Evolutionary conservation across 73 alveolate genomes (phyloP).

Genomic region (Blepharisma stoltei): DNA sequence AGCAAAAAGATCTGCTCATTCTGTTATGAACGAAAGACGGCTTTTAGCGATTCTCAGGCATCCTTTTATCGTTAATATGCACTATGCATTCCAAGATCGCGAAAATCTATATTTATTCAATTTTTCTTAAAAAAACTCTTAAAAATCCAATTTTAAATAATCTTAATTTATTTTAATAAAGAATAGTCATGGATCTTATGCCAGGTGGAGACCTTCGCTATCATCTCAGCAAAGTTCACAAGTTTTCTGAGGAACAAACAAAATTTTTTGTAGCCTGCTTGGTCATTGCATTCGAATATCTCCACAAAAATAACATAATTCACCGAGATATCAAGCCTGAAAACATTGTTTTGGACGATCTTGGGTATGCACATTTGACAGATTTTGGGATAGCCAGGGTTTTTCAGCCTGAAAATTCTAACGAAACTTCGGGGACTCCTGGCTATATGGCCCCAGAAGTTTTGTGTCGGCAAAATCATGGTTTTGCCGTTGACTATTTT

Average conservation of each 20-base stretch:
- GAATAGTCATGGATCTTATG: constrained; percentile 60
- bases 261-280: constrained; percentile 73
- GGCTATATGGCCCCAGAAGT: constrained; percentile 71
- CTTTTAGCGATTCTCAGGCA: constrained; percentile 45
- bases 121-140: no score
- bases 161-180: no score
- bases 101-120: constrained; percentile 55
- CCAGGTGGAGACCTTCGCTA: constrained; percentile 73
- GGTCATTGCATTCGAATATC: constrained; percentile 58
- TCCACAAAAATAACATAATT: constrained; percentile 50
- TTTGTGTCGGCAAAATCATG: neutral
- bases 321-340: constrained; percentile 77
- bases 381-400: constrained; percentile 93
- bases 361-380: constrained; percentile 71
- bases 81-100: constrained; percentile 65
- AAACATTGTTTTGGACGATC: constrained; percentile 53
- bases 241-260: constrained; percentile 48
- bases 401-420: constrained; percentile 84
- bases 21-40: constrained; percentile 45
- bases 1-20: neutral
- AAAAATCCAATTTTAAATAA: no score
- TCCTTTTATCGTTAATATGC: constrained; percentile 68
- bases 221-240: constrained; percentile 42
- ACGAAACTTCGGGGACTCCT: constrained; percentile 92
- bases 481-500: constrained; percentile 17